Evolutionary conservation across 1,139 yeast genomes (phyloP).

Genomic region (Geotrichum bryndzae): DNA sequence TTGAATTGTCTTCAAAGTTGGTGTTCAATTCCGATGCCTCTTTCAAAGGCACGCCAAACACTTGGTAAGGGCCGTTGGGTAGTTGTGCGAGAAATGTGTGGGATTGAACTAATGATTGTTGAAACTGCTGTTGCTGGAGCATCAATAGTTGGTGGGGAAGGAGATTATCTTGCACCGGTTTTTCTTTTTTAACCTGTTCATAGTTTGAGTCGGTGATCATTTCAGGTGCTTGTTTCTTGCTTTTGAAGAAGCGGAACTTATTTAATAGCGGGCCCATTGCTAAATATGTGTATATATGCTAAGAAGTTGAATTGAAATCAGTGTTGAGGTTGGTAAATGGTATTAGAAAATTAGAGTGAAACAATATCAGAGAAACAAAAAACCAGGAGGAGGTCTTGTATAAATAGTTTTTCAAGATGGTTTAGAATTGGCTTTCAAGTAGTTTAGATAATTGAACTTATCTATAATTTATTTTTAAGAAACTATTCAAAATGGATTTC

Average conservation of each 20-base stretch:
- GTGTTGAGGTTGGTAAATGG: neutral
- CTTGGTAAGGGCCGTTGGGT: slow-evolving; percentile 14
- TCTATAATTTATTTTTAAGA: neutral
- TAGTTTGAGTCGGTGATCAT: slow-evolving; percentile 10
- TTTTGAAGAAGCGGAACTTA: neutral
- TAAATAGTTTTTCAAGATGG: neutral
- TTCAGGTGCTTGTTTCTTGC: slow-evolving; percentile 10
- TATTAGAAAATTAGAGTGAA: neutral
- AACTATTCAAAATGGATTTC: neutral
- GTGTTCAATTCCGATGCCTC: slow-evolving; percentile 23
- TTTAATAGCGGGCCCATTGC: neutral
- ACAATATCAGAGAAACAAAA: neutral
- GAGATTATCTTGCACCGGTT: slow-evolving; percentile 3
- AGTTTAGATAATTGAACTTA: neutral
- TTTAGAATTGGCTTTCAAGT: neutral
- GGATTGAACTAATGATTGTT: slow-evolving; percentile 4
- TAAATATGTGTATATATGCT: neutral
- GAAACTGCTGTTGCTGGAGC: neutral
- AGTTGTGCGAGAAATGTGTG: slow-evolving; percentile 4
- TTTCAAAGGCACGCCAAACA: slow-evolving; percentile 28
- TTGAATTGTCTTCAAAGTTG: slow-evolving; percentile 7
- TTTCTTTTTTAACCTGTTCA: neutral
- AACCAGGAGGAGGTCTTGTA: neutral
- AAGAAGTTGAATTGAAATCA: neutral
- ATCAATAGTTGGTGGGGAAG: neutral